Conservation (phyloP, 352 stramenopile species). For the Vaucheria bursata region DNA sequence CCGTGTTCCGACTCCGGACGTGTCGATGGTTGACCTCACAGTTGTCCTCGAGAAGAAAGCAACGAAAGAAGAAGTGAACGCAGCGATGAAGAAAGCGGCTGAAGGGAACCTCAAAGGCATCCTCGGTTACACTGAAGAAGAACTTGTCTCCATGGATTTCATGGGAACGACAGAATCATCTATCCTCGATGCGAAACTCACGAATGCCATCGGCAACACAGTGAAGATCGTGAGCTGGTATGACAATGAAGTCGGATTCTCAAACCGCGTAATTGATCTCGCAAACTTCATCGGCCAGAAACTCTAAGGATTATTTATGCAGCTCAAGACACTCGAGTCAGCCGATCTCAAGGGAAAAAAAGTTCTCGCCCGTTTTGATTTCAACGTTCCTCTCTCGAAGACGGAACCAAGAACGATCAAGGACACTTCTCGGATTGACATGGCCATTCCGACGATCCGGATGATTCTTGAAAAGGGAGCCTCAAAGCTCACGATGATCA, state of each 20-base stretch:
- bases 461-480: conserved; percentile 92
- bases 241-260: no score
- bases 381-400: conserved; percentile 98
- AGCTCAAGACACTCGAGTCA: no score
- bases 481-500: conserved; percentile 76
- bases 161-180: conserved; percentile 85
- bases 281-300: no score
- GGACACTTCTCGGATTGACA: conserved; percentile 93
- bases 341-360: conserved; percentile 49
- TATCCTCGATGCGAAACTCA: conserved; percentile 94
- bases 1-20: conserved; percentile 93
- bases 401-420: conserved; percentile 91
- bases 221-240: conserved; percentile 99
- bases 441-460: conserved; percentile 77
- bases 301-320: no score
- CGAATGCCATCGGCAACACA: conserved; percentile 94
- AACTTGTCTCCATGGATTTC: conserved; percentile 94
- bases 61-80: conserved; percentile 96
- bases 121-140: conserved; percentile 94
- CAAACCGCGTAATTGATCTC: no score
- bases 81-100: conserved; percentile 81
- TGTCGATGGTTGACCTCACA: conserved; percentile 94
- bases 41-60: conserved; percentile 75
- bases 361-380: conserved; percentile 97
- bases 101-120: conserved; percentile 90